These are phyloP conservation scores for Venturia oleaginea DNA, from an alignment of 2,329 filamentous ascomycete genomes.

Conservation along the genomic window DNA sequence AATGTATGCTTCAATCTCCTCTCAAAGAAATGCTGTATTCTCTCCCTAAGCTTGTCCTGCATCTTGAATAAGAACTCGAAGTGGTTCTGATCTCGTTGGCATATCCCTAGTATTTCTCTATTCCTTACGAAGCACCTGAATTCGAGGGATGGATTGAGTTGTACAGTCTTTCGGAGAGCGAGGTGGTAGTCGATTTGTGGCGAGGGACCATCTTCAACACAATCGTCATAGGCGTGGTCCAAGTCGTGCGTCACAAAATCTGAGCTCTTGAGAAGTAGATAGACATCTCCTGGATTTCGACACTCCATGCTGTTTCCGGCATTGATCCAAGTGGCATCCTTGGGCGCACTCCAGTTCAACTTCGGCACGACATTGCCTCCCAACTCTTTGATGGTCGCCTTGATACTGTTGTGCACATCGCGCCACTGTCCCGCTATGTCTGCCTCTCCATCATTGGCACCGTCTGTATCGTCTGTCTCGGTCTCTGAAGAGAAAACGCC, in stretches of 20 bases:
- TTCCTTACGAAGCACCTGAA: conserved; percentile 93
- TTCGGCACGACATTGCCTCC: conserved; percentile 86
- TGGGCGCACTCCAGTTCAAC: conserved; percentile 94
- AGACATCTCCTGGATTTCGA: conserved; percentile 79
- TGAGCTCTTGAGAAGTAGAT: conserved; percentile 86
- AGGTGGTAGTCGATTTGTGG: conserved; percentile 62
- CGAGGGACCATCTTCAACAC: conserved; percentile 27
- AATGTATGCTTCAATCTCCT: conserved; percentile 66
- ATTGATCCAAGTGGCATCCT: conserved; percentile 90
- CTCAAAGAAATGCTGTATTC: conserved; percentile 69
- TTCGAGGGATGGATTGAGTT: conserved; percentile 81
- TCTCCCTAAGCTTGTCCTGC: conserved; percentile 55
- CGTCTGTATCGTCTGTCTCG: conserved; percentile 39
- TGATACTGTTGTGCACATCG: conserved; percentile 69
- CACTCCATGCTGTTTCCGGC: conserved; percentile 88
- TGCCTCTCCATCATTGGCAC: conserved; percentile 36
- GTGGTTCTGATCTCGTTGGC: conserved; percentile 82
- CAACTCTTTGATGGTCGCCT: conserved; percentile 66
- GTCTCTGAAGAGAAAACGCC: conserved; percentile 41
- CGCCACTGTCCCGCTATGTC: conserved; percentile 55
- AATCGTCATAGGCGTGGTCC: conserved; percentile 84
- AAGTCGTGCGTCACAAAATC: conserved; percentile 93
- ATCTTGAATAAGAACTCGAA: conserved; percentile 73
- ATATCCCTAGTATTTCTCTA: conserved; percentile 68
- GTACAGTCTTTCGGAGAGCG: conserved; percentile 79